Evolutionary conservation across 148 eudicot species (phyloP).

Genomic region (Persicaria maculosa): DNA sequence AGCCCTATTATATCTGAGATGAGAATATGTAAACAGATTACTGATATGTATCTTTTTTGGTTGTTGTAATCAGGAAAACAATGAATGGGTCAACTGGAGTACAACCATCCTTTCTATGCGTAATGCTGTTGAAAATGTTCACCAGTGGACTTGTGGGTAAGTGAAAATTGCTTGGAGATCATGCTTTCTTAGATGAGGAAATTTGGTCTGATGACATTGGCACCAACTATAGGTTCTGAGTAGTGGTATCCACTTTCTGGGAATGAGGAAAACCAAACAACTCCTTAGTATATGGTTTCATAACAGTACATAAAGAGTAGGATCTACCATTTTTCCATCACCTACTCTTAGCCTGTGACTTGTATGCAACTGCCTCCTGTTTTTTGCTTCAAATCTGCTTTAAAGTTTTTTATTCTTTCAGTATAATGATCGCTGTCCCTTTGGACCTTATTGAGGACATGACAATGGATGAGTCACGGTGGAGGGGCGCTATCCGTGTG

Average conservation of each 20-base stretch:
- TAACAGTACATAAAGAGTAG: not conserved
- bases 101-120: constrained; percentile 68
- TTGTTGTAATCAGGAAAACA: constrained; percentile 39
- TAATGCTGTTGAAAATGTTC: constrained; percentile 74
- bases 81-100: constrained; percentile 89
- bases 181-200: not conserved
- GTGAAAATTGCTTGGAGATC: constrained; percentile 17
- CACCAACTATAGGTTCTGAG: not conserved
- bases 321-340: not conserved
- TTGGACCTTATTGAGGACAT: too few relatives aligned
- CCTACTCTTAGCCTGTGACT: not conserved
- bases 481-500: too few relatives aligned
- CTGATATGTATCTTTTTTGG: not conserved
- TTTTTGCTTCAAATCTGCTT: not conserved
- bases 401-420: too few relatives aligned
- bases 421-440: too few relatives aligned
- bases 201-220: not conserved
- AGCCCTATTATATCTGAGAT: not conserved
- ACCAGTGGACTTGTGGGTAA: constrained; percentile 97
- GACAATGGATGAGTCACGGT: too few relatives aligned
- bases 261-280: not conserved
- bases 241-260: not conserved
- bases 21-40: not conserved
- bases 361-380: not conserved
- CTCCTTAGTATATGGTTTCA: not conserved